phyloP scores from a whole-genome alignment of 805 yeast genomes.

The Candida xiaguanensis region DNA sequence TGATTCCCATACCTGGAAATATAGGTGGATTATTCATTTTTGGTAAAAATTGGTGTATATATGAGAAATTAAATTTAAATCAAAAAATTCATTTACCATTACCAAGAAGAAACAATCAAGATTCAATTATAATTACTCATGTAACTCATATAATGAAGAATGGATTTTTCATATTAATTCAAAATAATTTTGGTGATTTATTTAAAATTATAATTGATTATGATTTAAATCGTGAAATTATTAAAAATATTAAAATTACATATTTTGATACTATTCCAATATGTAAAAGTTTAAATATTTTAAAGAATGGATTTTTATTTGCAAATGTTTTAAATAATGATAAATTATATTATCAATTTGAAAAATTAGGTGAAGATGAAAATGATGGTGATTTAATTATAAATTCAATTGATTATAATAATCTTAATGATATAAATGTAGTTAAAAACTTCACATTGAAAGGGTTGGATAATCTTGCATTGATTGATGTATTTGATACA shows the following conservation, averaged over 20 bases:
- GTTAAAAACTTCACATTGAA: constrained; percentile 15
- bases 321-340: constrained; percentile 62
- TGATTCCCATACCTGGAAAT: constrained; percentile 71
- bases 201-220: constrained; percentile 56
- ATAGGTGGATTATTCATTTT: constrained; percentile 62
- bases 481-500: constrained; percentile 48
- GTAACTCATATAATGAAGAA: constrained; percentile 61
- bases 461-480: constrained; percentile 52
- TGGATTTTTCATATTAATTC: constrained; percentile 65
- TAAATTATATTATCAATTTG: constrained; percentile 74
- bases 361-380: constrained; percentile 62
- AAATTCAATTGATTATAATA: constrained; percentile 9
- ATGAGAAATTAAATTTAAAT: constrained; percentile 36
- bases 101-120: constrained; percentile 43
- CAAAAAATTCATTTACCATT: constrained; percentile 40
- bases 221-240: constrained; percentile 41
- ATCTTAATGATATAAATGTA: constrained; percentile 2
- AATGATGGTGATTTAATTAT: constrained; percentile 19
- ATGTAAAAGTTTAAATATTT: constrained; percentile 51
- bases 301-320: constrained; percentile 73
- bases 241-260: constrained; percentile 44
- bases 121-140: constrained; percentile 46
- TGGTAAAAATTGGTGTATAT: constrained; percentile 50
- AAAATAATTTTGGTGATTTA: constrained; percentile 68
- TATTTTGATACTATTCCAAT: constrained; percentile 78